Base-by-base conservation (phyloP, 2,329 filamentous ascomycete species). In the Apiospora phragmitis region DNA sequence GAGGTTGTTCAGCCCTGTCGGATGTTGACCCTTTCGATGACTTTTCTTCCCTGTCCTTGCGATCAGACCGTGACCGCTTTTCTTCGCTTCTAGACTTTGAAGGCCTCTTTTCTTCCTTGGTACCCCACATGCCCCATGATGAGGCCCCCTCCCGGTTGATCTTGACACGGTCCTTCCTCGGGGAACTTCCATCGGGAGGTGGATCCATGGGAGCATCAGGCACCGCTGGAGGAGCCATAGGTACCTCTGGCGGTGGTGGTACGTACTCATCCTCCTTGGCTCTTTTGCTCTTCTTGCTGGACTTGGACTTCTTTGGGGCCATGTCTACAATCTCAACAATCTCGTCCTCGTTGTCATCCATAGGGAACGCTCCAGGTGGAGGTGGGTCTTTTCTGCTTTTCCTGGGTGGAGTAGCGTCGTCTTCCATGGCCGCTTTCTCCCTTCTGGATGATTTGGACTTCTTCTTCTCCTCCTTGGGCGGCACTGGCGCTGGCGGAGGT, bases 151-250 rank as follows among this genome's bases (percentile, higher is more conserved):
- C 91, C 71, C 93, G 92, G 75, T 90, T 93, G 73, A 94, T 89
- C 77, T 92, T 94, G 38, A 92, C 84, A 18, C 94, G 92, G 73
- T 97, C 93, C 79, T 92, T 97, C 81, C 90, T 93, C 4, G 86
- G 86, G 5, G 87, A 89, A 72, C 85, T 90, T 16, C 86, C 82
- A 68, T 91, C 89, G 21, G 88, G 82, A 5, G 86, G 85, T 38
- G 87, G 85, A 9, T 86, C 84, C 65, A 84, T 78, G 42, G 67
- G 67, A 51, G 81, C 82, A 68, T 88, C 86, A 29, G 84, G 83
- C 6, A 83, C 84, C 24, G 83, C 82, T n/a, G 85, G 83, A 3
- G 84, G 83, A 8, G 85, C 80, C 11, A 83, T 82, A 0, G 84
- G 82, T 4, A 75, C 72, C n/a, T 71, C 72, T 29, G 74, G 74